Evolutionary conservation across 345 rosid species (phyloP), one percentile per base, ranked within the genome.

Genomic region (Hibiscus trionum): DNA sequence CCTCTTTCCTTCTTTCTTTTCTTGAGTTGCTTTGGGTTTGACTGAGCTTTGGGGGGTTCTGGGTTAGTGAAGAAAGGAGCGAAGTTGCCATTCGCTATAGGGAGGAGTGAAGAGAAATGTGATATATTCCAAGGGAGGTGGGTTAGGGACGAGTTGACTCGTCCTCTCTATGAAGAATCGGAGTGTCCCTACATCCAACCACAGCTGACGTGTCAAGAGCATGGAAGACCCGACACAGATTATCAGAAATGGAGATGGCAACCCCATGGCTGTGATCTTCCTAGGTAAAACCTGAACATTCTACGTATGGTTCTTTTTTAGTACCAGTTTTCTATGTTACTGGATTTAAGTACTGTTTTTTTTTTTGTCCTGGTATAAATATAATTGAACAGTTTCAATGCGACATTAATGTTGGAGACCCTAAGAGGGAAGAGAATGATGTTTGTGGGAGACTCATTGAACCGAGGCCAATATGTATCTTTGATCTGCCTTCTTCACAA

Each of bases 101-200:
- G 91, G 52, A 87, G 74, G 85, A 77, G 75, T 11, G 86, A 81
- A 49, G 94, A 85, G 72, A 87, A 77, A 0, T 96, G 99, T 72
- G 95, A 93, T 52, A 27, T 89, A 27, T 96, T 87, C 78, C 82
- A 85, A 21, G 99, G 99, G 58, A 86, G 82, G 26, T 96, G 99
- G 99, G 88, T 96, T 14, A 61, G 85, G 80, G 99, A 93, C 73
- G 82, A 89, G 78, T 71, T 62, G 53, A 84, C 73, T 37, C 83
- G 90, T 75, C 99, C 99, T 56, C 87, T 59, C 39, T 96, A 96
- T 75, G 73, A 91, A 76, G 98, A 96, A 82, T 84, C 86, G 73
- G 97, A 93, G 62, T 96, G 99, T 72, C 99, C 99, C 11, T 96
- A 93, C 79, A 91, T 96, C 2, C 97, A 88, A 79, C 98, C 96